Base-by-base conservation (phyloP, 2,329 filamentous ascomycete species). In the Aspergillus versicolor region DNA sequence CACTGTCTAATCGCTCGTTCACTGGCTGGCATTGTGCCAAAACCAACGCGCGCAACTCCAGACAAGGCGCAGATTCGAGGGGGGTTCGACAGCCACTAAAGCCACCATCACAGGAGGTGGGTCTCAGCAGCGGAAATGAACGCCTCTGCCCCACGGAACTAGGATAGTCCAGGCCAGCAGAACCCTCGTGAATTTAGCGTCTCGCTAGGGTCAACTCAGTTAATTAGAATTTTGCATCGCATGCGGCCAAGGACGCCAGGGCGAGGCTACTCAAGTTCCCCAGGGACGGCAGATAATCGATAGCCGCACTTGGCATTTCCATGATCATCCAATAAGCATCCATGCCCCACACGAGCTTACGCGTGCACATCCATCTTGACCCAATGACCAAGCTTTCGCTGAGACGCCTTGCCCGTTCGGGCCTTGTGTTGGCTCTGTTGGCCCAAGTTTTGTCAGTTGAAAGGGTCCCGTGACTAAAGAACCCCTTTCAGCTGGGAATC, bases 241-340 rank as follows among this genome's bases (percentile, higher is more conserved):
- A 45, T 34, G 38, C 49, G 8, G 49, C 49, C 41, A 52, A 41
- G 45, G 34, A 30, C 27, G 27, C 27, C 11, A 30, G 24, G 43
- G 11, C 51, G n/a, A 15, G 37, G 7, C 42, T 32, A 15, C 45
- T 44, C 27, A 30, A 43, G 52, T 58, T 56, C 60, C 61, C 62
- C 50, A 56, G 60, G 59, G 62, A 69, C 70, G 70, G 70, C 70
- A 73, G 70, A 73, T 73, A 69, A 68, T 73, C 70, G 70, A 73
- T 72, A 73, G 70, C 70, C 70, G 69, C 69, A 58, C 69, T 73
- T 72, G 70, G 70, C 69, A 63, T 30, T 12, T 6, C 13, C 12
- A n/a, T 50, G 63, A 70, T 70, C 49, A 61, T 52, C 70, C 70
- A 73, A 71, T 73, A 41, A 64, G 3, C 51, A 21, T 1, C 1